Conservation (phyloP, 441 rosid species). For the Euphorbia corollata region DNA sequence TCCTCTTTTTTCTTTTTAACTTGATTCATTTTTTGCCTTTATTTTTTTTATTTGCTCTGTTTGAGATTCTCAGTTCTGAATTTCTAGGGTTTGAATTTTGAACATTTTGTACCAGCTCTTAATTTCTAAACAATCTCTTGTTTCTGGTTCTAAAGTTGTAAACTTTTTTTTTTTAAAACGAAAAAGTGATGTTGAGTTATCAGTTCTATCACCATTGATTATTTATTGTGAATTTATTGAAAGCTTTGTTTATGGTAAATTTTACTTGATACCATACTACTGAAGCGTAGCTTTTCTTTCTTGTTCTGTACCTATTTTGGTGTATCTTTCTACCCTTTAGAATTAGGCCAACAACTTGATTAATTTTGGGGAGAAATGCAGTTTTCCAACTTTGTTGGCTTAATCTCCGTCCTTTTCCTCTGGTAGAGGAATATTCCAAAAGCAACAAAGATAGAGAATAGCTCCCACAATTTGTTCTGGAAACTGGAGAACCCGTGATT, state of each 20-base stretch:
- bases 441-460: neutral
- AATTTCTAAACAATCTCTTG: neutral
- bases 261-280: neutral
- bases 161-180: neutral
- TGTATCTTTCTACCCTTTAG: neutral
- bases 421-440: neutral
- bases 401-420: no score
- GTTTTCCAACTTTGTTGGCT: no score
- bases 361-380: constrained; percentile 2
- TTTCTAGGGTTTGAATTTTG: constrained; percentile 9
- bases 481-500: neutral
- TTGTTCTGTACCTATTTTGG: neutral
- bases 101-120: neutral
- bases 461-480: neutral
- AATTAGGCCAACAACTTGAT: constrained; percentile 1
- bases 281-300: neutral
- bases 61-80: constrained; percentile 3
- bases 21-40: no score
- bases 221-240: neutral
- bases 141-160: neutral
- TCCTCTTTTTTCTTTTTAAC: neutral
- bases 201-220: neutral
- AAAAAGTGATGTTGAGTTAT: neutral
- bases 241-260: neutral
- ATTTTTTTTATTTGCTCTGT: neutral